These are phyloP conservation scores for Powellomyces hirtus DNA, from an alignment of 192 early-diverging fungal genomes.

Conservation along the genomic window DNA sequence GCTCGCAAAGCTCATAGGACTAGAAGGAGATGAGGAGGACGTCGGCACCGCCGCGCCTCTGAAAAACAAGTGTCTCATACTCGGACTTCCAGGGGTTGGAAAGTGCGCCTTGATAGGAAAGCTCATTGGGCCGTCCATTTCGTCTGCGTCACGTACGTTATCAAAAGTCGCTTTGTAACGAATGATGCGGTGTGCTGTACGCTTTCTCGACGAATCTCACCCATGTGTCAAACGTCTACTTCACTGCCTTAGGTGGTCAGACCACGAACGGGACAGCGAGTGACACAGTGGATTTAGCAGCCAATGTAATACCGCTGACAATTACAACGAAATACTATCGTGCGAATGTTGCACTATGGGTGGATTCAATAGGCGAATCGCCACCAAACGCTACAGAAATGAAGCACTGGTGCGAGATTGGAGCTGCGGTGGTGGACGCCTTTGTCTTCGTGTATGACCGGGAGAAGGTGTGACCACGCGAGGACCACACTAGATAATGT, in stretches of 20 bases:
- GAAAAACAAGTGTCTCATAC: background rate
- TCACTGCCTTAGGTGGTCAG: too few species aligned
- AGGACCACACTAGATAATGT: too few species aligned
- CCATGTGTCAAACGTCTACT: too few species aligned
- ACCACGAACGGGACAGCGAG: too few species aligned
- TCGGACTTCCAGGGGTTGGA: background rate
- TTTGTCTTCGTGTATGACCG: constrained; percentile 63
- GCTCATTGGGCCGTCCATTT: background rate
- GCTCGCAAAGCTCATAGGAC: background rate
- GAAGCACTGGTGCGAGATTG: background rate
- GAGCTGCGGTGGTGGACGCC: constrained; percentile 39
- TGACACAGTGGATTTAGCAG: too few species aligned
- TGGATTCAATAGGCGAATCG: constrained; percentile 42
- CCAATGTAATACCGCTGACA: constrained; percentile 39
- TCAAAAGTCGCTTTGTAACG: too few species aligned
- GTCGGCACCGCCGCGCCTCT: background rate
- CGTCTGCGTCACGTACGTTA: too few species aligned
- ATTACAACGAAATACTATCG: constrained; percentile 70
- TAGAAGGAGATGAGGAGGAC: background rate
- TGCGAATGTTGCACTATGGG: constrained; percentile 62
- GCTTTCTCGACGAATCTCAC: too few species aligned
- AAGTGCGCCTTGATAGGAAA: background rate
- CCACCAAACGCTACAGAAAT: background rate
- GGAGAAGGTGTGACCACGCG: constrained; percentile 39
- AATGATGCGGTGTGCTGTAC: too few species aligned